Conservation (phyloP, 306 rosid genomes). For the Adenanthera pavonina region DNA sequence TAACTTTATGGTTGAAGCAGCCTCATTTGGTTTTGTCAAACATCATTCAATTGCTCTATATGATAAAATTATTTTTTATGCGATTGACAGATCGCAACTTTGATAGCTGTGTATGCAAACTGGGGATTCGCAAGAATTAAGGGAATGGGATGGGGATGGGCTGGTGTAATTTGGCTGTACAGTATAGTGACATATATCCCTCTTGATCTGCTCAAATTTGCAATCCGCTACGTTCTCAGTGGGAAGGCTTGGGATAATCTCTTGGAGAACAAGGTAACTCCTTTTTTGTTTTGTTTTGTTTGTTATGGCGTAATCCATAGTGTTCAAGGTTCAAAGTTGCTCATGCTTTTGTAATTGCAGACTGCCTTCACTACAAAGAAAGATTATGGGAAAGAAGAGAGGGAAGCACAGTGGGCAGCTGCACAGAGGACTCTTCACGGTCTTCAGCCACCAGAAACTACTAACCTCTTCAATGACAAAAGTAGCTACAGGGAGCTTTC, state of each 20-base stretch:
- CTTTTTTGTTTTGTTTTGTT: background rate
- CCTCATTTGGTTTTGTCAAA: background rate
- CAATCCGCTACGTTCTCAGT: slow-evolving; percentile 78
- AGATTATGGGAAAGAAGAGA: slow-evolving; percentile 92
- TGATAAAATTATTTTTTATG: background rate
- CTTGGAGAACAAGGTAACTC: slow-evolving; percentile 89
- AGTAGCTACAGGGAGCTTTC: slow-evolving; percentile 79
- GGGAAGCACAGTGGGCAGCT: slow-evolving; percentile 97
- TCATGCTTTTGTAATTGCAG: slow-evolving; percentile 48
- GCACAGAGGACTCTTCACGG: slow-evolving; percentile 90
- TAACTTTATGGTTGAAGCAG: slow-evolving; percentile 37
- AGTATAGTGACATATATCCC: slow-evolving; percentile 84
- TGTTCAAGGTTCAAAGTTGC: slow-evolving; percentile 17
- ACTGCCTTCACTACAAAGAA: slow-evolving; percentile 95
- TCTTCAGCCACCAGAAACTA: slow-evolving; percentile 81
- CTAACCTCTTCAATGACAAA: slow-evolving; percentile 60
- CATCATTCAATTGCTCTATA: background rate
- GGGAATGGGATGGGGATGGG: slow-evolving; percentile 99
- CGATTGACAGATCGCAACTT: slow-evolving; percentile 72
- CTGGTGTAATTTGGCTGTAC: slow-evolving; percentile 91
- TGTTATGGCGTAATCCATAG: slow-evolving; percentile 2
- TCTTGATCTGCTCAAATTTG: slow-evolving; percentile 87
- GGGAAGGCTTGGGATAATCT: slow-evolving; percentile 92
- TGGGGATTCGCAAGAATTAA: slow-evolving; percentile 84
- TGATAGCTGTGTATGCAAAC: slow-evolving; percentile 86